Evolutionary conservation across 352 stramenopile genomes (phyloP).

Genomic region (Phytophthora hibernalis): DNA sequence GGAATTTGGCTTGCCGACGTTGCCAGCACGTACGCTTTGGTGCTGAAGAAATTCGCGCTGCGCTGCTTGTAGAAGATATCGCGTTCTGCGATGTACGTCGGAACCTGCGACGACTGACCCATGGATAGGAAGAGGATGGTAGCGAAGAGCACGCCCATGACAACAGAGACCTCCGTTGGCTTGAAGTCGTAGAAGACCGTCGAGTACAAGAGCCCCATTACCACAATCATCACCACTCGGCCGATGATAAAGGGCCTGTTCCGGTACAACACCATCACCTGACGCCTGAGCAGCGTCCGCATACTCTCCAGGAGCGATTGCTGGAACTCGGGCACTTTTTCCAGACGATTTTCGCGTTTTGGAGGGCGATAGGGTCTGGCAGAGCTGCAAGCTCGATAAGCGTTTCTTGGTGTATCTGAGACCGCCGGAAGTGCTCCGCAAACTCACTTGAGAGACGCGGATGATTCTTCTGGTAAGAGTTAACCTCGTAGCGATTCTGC

Average conservation of each 20-base stretch:
- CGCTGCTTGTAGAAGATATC: conserved; percentile 86
- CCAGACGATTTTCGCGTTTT: conserved; percentile 21
- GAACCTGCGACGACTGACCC: conserved; percentile 62
- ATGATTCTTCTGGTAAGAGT: conserved; percentile 14
- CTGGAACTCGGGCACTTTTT: conserved; percentile 39
- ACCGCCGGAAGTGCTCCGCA: conserved; percentile 32
- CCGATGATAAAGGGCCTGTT: conserved; percentile 40
- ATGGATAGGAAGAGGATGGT: conserved; percentile 78
- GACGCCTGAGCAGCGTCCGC: conserved; percentile 43
- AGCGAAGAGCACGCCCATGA: conserved; percentile 78
- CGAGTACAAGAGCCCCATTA: conserved; percentile 43
- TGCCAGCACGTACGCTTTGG: conserved; percentile 68
- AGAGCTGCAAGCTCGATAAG: not conserved
- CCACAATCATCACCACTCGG: conserved; percentile 35
- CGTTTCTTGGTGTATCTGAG: conserved; percentile 16
- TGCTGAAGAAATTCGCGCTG: conserved; percentile 71
- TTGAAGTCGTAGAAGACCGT: conserved; percentile 40
- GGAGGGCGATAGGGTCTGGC: conserved; percentile 10
- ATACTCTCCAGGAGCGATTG: conserved; percentile 38
- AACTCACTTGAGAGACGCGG: conserved; percentile 42
- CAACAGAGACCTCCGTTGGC: conserved; percentile 24
- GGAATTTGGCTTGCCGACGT: conserved; percentile 35
- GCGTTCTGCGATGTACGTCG: conserved; percentile 65
- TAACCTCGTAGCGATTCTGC: conserved; percentile 28
- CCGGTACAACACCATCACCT: conserved; percentile 58